phyloP scores from a whole-genome alignment of 805 yeast species.

The Candida pseudoglaebosa region DNA sequence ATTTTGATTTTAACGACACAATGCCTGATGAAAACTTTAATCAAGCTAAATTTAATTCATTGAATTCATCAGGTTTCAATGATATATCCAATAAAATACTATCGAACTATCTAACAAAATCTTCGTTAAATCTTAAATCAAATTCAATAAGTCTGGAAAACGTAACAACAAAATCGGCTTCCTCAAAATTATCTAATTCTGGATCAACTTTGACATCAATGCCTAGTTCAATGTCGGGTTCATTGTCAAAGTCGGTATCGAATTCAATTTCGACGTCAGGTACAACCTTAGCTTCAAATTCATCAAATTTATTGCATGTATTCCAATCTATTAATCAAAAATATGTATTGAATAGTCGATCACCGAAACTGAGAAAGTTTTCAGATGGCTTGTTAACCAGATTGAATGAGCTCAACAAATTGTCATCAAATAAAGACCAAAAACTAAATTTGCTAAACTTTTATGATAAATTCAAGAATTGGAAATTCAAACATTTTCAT shows the following conservation, averaged over 20 bases:
- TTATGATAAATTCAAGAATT: neutral
- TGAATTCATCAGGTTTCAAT: too few species aligned
- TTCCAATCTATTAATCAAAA: slow-evolving; percentile 2
- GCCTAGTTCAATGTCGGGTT: too few species aligned
- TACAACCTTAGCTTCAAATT: neutral
- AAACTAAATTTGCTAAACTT: slow-evolving; percentile 1
- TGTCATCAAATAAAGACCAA: neutral
- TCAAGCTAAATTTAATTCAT: too few species aligned
- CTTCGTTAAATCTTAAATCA: neutral
- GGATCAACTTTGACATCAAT: too few species aligned
- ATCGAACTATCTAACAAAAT: neutral
- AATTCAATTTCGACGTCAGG: neutral
- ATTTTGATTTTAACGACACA: slow-evolving; percentile 51
- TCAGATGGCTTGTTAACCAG: slow-evolving; percentile 2
- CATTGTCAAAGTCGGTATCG: too few species aligned
- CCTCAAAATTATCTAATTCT: too few species aligned
- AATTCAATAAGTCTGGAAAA: neutral
- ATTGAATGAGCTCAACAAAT: neutral
- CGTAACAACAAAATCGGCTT: neutral
- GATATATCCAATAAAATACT: too few species aligned
- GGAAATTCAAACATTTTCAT: neutral
- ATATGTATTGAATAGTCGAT: neutral
- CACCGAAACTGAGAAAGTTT: slow-evolving; percentile 1
- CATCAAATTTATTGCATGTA: neutral
- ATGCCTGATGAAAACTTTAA: neutral